These are phyloP conservation scores for Trametes maxima DNA, from an alignment of 768 basidiomycete species.

Conservation along the genomic window DNA sequence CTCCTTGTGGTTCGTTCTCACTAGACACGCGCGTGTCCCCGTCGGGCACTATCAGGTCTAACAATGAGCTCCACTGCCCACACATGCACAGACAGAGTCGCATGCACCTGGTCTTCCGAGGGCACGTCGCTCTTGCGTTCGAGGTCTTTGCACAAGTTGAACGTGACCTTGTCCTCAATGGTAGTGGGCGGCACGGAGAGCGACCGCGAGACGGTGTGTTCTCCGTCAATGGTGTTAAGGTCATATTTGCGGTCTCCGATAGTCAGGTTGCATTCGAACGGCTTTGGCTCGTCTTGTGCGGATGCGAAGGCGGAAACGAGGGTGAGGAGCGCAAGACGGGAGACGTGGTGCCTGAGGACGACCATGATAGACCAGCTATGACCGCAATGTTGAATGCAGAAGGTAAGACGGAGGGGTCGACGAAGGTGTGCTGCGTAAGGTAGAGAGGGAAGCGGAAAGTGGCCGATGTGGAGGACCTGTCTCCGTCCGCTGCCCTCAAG, in stretches of 20 bases:
- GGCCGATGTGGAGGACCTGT: background rate
- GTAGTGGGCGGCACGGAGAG: conserved; percentile 65
- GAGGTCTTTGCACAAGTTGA: conserved; percentile 71
- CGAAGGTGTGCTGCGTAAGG: background rate
- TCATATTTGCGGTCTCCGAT: conserved; percentile 55
- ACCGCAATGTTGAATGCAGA: background rate
- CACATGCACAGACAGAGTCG: background rate
- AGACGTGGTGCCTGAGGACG: conserved; percentile 7
- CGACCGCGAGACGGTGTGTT: conserved; percentile 51
- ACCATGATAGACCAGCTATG: conserved; percentile 17
- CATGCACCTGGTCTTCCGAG: conserved; percentile 68
- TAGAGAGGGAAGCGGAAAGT: background rate
- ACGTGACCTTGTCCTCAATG: conserved; percentile 58
- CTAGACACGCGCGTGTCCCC: conserved; percentile 76
- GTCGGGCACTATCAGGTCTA: conserved; percentile 54
- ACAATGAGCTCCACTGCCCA: background rate
- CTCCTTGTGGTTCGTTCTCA: conserved; percentile 61
- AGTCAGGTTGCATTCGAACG: conserved; percentile 57
- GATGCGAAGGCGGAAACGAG: conserved; percentile 25
- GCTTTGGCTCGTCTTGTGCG: conserved; percentile 38
- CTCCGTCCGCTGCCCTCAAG: background rate
- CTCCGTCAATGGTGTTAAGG: conserved; percentile 55
- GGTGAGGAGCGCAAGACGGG: conserved; percentile 24
- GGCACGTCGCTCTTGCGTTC: conserved; percentile 45
- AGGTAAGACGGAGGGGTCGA: background rate